A percentile compares a stretch with the other conserved stretches of the same genome.
phyloP scores from a whole-genome alignment of 805 yeast species.

The Ogataea sp. region DNA sequence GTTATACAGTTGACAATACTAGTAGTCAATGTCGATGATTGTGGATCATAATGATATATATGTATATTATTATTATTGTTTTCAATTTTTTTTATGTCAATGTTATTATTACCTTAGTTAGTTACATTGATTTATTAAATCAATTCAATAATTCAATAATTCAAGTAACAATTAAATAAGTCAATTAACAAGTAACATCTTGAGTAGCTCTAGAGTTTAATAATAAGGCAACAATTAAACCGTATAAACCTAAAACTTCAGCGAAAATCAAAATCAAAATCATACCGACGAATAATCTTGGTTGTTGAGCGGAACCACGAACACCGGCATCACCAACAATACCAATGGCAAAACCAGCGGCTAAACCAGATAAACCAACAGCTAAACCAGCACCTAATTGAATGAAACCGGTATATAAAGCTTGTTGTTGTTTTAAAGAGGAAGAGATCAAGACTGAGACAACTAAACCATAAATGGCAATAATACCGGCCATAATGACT shows the following conservation, averaged over 20 bases:
- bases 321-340: slow-evolving; percentile 99
- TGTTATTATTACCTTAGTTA: no score
- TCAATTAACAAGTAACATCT: slow-evolving; percentile 68
- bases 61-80: no score
- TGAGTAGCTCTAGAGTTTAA: slow-evolving; percentile 97
- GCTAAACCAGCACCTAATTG: slow-evolving; percentile 98
- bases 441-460: slow-evolving; percentile 93
- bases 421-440: slow-evolving; percentile 81
- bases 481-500: slow-evolving; percentile 99
- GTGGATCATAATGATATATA: no score
- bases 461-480: slow-evolving; percentile 96
- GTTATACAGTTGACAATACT: no score
- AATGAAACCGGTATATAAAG: slow-evolving; percentile 93
- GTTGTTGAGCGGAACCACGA: slow-evolving; percentile 97
- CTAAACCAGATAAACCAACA: slow-evolving; percentile 94
- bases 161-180: no score
- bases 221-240: slow-evolving; percentile 94
- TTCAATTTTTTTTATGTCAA: no score
- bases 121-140: no score
- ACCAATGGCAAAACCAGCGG: slow-evolving; percentile 99
- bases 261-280: slow-evolving; percentile 97
- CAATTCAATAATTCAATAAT: no score
- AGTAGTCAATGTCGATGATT: no score
- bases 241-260: slow-evolving; percentile 95
- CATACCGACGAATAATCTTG: slow-evolving; percentile 97